Evolutionary conservation across 139 green algal species (phyloP), one percentile per base, ranked within the genome.

Genomic region (Coccomyxa sp.): DNA sequence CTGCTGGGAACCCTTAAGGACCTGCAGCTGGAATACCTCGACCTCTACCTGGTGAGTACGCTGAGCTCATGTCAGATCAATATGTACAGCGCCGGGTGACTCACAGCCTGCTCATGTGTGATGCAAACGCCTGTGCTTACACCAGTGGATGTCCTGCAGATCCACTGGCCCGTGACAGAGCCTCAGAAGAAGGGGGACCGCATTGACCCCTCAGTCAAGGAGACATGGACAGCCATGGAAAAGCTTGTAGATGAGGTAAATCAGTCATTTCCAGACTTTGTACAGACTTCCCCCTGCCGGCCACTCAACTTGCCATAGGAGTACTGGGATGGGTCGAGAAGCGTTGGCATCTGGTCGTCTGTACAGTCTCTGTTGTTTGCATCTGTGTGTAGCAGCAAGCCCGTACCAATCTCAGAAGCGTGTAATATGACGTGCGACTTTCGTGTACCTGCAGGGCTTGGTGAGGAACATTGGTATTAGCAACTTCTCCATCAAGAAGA

Each of bases 21-120:
- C 77, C 87, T 98, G 24, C 85, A 89, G 68, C 64, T 96, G 12
- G 75, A 89, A 33, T 96, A 98, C 77, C 84, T 98, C 2, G 95
- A 97, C 77, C 82, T 98, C 0, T 98, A 96, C 82, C 85, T 98
- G 8, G 80, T 88, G 31, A 3, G 50, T 22, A 64, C 27, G 50
- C 1, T 64, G 18, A 64, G 50, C 50, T 64, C 50, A 64, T 64
- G 18, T 64, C 50, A 3, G 18, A 7, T 64, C 27, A 22, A 10
- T 22, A 39, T 73, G 68, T n/a, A 18, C 68, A 35, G 14, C 29
- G 31, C 7, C 2, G 2, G 68, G 27, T 36, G 14, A 31, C 27
- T 12, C 64, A 72, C 24, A 58, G 44, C 10, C 12, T 27, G 44
- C 12, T 10, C 44, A 58, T 58, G 44, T 58, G 44, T 14, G 14